Evolutionary conservation across 2,329 filamentous ascomycete genomes (phyloP).

Genomic region (Arthrobotrys entomopaga): DNA sequence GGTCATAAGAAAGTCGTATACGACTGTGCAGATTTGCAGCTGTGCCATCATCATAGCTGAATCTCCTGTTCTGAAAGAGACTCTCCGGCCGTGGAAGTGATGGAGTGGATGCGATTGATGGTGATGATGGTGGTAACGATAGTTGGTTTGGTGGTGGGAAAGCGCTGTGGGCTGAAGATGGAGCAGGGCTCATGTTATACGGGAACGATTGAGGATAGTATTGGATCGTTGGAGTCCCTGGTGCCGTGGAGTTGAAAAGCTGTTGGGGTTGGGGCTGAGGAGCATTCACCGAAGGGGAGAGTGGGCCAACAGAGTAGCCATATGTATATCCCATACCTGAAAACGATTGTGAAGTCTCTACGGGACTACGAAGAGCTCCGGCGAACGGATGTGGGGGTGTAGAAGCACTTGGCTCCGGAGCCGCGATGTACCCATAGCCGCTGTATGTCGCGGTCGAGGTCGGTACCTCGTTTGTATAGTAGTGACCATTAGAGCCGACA

Average conservation of each 20-base stretch:
- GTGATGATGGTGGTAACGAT: conserved; percentile 40
- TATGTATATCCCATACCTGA: conserved; percentile 50
- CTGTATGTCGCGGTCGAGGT: conserved; percentile 33
- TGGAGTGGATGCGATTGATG: conserved; percentile 43
- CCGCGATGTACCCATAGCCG: conserved; percentile 45
- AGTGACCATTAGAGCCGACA: conserved; percentile 23
- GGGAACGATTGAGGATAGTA: conserved; percentile 12
- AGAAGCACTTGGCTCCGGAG: conserved; percentile 20
- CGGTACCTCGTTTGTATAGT: conserved; percentile 39
- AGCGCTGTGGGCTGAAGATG: conserved; percentile 32
- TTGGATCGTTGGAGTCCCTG: conserved; percentile 22
- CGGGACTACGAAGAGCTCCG: conserved; percentile 33
- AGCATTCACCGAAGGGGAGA: conserved; percentile 18
- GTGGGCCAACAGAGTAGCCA: conserved; percentile 12
- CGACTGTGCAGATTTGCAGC: conserved; percentile 19
- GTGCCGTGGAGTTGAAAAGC: conserved; percentile 27
- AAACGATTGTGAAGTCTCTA: conserved; percentile 20
- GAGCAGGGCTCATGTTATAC: conserved; percentile 20
- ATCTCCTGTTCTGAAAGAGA: conserved; percentile 28
- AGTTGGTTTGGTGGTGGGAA: conserved; percentile 42
- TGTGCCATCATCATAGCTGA: conserved; percentile 51
- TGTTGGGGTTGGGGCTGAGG: conserved; percentile 20
- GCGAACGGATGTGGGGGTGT: conserved; percentile 37
- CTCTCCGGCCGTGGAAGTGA: conserved; percentile 15
- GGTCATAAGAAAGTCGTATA: conserved; percentile 32